These are phyloP conservation scores for Babesia sp. DNA, from an alignment of 169 alveolate species.

Conservation along the genomic window DNA sequence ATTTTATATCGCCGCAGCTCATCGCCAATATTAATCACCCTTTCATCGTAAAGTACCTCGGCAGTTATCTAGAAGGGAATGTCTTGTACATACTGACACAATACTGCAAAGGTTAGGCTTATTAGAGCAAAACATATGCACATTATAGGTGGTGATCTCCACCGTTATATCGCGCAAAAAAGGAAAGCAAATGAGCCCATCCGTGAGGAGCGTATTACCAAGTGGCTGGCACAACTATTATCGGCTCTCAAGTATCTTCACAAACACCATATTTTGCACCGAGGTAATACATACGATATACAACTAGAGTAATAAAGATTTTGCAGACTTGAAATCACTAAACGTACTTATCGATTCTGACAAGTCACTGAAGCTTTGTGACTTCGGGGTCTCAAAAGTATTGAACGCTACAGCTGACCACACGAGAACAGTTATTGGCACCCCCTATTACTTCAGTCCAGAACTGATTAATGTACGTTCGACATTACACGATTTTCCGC, in stretches of 20 bases:
- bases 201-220: slow-evolving; percentile 76
- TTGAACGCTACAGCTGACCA: slow-evolving; percentile 90
- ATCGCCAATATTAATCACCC: slow-evolving; percentile 78
- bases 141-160: slow-evolving; percentile 75
- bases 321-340: slow-evolving; percentile 84
- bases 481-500: too few species aligned
- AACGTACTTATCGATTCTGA: slow-evolving; percentile 86
- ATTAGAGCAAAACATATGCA: slow-evolving; percentile 5
- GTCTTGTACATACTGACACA: slow-evolving; percentile 86
- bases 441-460: slow-evolving; percentile 99
- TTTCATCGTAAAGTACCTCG: slow-evolving; percentile 85
- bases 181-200: slow-evolving; percentile 72
- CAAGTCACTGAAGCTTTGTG: slow-evolving; percentile 88
- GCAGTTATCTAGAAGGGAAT: slow-evolving; percentile 85
- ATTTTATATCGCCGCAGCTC: slow-evolving; percentile 29
- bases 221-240: slow-evolving; percentile 82
- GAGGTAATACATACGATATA: slow-evolving; percentile 74
- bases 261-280: slow-evolving; percentile 82
- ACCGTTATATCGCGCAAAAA: slow-evolving; percentile 72
- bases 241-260: slow-evolving; percentile 85
- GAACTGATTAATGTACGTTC: slow-evolving; percentile 89
- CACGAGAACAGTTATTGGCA: slow-evolving; percentile 97
- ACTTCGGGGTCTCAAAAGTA: slow-evolving; percentile 92
- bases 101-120: slow-evolving; percentile 85
- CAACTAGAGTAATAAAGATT: not conserved